A percentile compares a stretch with the other conserved stretches of the same genome.
phyloP scores from a whole-genome alignment of 176 grass and related monocot genomes.

The Oropetium thomaeum region DNA sequence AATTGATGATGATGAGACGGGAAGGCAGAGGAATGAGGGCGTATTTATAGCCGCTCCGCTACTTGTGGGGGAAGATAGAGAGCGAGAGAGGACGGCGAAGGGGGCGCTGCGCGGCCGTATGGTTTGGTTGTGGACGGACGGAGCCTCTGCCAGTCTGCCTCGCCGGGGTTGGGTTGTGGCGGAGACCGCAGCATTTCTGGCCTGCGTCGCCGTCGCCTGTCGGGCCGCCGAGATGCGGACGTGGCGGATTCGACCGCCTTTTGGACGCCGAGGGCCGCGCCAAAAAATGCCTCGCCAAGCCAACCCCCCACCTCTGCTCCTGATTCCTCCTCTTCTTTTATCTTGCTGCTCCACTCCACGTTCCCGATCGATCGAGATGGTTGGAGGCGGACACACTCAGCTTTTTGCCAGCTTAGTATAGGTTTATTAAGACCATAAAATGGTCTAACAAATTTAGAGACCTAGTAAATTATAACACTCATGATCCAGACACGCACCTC shows the following conservation, averaged over 20 bases:
- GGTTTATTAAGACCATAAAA: background rate
- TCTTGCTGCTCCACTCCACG: background rate
- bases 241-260: slow-evolving; percentile 22
- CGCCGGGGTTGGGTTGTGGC: slow-evolving; percentile 48
- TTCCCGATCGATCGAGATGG: background rate
- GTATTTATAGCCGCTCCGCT: slow-evolving; percentile 40
- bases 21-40: background rate
- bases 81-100: background rate
- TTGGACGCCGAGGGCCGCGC: slow-evolving; percentile 15
- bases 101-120: background rate
- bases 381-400: background rate
- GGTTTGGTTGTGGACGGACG: slow-evolving; percentile 4
- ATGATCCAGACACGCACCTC: too few relatives aligned
- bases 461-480: too few relatives aligned
- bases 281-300: slow-evolving; percentile 23
- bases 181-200: background rate
- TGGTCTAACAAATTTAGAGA: background rate
- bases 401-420: background rate
- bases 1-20: too few relatives aligned
- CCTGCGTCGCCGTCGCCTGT: slow-evolving; percentile 16
- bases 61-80: background rate
- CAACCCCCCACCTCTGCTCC: background rate
- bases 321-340: too few relatives aligned
- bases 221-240: slow-evolving; percentile 38
- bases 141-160: background rate